A percentile compares a stretch with the other conserved stretches of the same genome.
phyloP scores from a whole-genome alignment of 1,139 yeast species.

The Diutina ranongensis region DNA sequence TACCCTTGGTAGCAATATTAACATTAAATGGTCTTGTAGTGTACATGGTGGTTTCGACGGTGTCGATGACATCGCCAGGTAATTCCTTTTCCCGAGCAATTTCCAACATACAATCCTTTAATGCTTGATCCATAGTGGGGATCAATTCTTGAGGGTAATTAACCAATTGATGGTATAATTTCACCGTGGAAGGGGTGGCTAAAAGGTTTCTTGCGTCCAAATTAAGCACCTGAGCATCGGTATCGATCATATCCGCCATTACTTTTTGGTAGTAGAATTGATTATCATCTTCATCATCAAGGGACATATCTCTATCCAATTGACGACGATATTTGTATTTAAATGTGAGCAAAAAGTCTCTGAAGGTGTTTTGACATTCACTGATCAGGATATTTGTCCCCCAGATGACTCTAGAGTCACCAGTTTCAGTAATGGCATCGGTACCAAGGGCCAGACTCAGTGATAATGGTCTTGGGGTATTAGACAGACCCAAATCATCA shows the following conservation, averaged over 20 bases:
- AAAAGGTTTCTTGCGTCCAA: conserved; percentile 73
- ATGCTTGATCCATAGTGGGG: conserved; percentile 94
- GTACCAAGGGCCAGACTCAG: conserved; percentile 17
- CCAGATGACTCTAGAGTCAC: conserved; percentile 90
- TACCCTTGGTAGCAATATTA: conserved; percentile 55
- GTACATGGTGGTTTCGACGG: conserved; percentile 63
- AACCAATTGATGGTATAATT: conserved; percentile 71
- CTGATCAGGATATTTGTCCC: conserved; percentile 94
- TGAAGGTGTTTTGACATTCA: conserved; percentile 69
- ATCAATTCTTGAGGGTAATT: conserved; percentile 95
- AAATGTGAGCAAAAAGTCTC: conserved; percentile 76
- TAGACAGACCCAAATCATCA: not conserved
- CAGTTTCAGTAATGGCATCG: conserved; percentile 29
- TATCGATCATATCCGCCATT: conserved; percentile 60
- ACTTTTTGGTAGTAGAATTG: conserved; percentile 64
- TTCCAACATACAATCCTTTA: conserved; percentile 82
- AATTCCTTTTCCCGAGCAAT: conserved; percentile 41
- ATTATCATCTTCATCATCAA: conserved; percentile 46
- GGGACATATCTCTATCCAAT: conserved; percentile 30
- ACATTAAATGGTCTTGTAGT: conserved; percentile 83
- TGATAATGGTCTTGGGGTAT: not conserved
- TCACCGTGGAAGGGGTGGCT: conserved; percentile 65
- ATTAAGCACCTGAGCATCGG: conserved; percentile 75
- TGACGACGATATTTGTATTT: conserved; percentile 63
- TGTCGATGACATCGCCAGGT: conserved; percentile 19